A percentile compares a stretch with the other conserved stretches of the same genome.
These are phyloP conservation scores for Osmanthus fragrans DNA, from an alignment of 257 asterid genomes.

Conservation along the genomic window DNA sequence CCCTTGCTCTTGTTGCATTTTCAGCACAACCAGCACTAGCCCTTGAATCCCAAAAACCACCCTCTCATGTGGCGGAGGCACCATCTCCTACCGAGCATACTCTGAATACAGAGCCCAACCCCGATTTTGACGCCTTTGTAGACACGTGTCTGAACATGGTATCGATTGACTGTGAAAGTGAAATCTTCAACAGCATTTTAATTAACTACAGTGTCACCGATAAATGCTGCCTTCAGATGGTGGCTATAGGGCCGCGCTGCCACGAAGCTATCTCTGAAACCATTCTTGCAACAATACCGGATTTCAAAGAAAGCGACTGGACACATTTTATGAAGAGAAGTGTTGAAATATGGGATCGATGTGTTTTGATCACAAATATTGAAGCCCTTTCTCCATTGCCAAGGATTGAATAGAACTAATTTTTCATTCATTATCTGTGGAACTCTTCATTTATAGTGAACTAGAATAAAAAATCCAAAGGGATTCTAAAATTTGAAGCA, in stretches of 20 bases:
- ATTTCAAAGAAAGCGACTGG: not conserved
- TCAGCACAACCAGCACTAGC: not conserved
- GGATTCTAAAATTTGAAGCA: not conserved
- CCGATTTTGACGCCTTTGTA: not conserved
- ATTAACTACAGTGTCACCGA: not conserved
- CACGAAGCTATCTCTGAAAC: not conserved
- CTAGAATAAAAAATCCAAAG: not conserved
- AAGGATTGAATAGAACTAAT: not conserved
- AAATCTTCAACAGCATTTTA: not conserved
- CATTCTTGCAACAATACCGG: not conserved
- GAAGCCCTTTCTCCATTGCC: not conserved
- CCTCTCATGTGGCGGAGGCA: not conserved
- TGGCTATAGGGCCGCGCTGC: not conserved
- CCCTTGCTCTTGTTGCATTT: not conserved
- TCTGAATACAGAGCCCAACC: not conserved
- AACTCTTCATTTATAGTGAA: not conserved
- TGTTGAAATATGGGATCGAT: not conserved
- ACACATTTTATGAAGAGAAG: not conserved
- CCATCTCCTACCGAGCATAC: not conserved
- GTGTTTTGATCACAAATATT: not conserved
- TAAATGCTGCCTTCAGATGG: not conserved
- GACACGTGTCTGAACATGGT: not conserved
- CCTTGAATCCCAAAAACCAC: not conserved
- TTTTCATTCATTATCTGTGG: too few species aligned
- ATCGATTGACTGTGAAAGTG: not conserved